Conservation (phyloP, 2,329 filamentous ascomycete genomes). For the Ambrosiella xylebori region DNA sequence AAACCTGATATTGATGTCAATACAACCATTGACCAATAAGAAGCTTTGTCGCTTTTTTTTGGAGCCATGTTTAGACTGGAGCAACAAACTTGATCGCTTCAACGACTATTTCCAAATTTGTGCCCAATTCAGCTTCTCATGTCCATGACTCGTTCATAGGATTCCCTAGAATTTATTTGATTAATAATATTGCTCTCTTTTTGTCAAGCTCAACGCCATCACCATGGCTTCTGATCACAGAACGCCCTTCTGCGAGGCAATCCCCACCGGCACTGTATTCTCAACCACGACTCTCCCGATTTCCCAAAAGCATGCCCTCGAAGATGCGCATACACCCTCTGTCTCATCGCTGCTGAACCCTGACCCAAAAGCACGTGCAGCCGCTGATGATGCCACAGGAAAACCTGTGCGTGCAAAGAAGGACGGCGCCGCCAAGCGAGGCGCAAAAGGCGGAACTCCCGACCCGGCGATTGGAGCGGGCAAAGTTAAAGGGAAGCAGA, state of each 20-base stretch:
- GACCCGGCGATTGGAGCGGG: slow-evolving; percentile 31
- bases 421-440: slow-evolving; percentile 43
- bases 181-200: background rate
- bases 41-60: background rate
- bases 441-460: slow-evolving; percentile 36
- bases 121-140: no score
- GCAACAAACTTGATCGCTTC: no score
- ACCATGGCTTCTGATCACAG: background rate
- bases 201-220: background rate
- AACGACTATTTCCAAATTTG: no score
- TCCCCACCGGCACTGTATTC: background rate
- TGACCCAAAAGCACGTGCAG: slow-evolving; percentile 24
- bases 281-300: slow-evolving; percentile 29
- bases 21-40: background rate
- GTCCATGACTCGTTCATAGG: no score
- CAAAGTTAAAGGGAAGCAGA: slow-evolving; percentile 21
- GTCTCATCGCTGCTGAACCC: slow-evolving; percentile 62
- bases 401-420: slow-evolving; percentile 40
- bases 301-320: slow-evolving; percentile 47
- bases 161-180: background rate
- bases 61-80: background rate
- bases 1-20: background rate
- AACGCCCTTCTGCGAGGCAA: slow-evolving; percentile 2
- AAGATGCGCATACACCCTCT: slow-evolving; percentile 52
- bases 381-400: slow-evolving; percentile 31